Evolutionary conservation across 2,329 filamentous ascomycete species (phyloP).

Genomic region (Seiridium cupressi): DNA sequence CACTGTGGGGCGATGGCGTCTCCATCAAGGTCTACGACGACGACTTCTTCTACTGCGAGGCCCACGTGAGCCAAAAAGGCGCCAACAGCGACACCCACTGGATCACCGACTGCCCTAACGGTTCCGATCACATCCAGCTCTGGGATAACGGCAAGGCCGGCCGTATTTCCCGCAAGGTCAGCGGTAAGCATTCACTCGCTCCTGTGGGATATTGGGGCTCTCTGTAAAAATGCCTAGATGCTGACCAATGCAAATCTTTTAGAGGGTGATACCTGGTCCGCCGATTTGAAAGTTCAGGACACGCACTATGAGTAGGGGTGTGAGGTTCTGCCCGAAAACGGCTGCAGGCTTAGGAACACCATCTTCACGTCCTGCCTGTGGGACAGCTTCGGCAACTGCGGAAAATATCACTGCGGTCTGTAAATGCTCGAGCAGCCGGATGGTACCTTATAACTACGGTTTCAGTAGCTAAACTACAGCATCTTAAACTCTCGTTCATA

Average conservation of each 20-base stretch:
- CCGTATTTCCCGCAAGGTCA: not conserved
- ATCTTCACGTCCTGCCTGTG: not conserved
- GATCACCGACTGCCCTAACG: not conserved
- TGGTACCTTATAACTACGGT: no score
- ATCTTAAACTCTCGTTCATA: no score
- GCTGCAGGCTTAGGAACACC: not conserved
- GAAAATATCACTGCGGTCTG: not conserved
- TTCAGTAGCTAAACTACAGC: no score
- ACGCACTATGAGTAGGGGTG: not conserved
- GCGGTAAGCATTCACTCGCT: not conserved
- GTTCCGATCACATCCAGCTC: not conserved
- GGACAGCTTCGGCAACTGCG: not conserved
- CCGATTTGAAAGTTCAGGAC: not conserved
- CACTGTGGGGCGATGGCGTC: not conserved
- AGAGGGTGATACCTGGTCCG: not conserved
- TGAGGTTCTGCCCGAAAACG: not conserved
- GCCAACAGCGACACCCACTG: no score
- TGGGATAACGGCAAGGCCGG: not conserved
- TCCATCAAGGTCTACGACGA: not conserved
- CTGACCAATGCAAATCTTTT: not conserved
- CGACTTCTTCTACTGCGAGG: no score
- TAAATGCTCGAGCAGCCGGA: not conserved
- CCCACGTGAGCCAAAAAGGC: no score
- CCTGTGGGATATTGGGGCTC: no score
- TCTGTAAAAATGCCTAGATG: not conserved